Conservation (phyloP, 495 filamentous ascomycete species). For the Neurospora sp. region DNA sequence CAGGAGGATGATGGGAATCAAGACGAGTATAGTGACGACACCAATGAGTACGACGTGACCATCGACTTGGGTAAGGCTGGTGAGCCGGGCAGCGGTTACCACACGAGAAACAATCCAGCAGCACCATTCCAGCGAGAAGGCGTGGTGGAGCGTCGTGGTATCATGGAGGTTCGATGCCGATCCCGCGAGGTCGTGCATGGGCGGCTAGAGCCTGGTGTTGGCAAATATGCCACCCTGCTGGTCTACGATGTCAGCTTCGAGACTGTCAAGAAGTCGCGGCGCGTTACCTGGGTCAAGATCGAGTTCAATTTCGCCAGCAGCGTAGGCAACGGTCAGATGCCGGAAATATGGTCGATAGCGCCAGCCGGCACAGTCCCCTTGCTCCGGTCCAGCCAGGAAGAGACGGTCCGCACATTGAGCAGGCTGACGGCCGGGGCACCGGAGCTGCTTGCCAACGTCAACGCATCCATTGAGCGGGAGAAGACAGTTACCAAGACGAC, state of each 20-base stretch:
- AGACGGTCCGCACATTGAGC: not conserved
- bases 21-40: not conserved
- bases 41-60: not conserved
- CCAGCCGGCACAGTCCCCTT: not conserved
- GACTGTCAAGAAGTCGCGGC: slow-evolving; percentile 1
- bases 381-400: not conserved
- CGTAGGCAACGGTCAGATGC: not conserved
- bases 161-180: slow-evolving; percentile 15
- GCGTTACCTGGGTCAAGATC: not conserved
- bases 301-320: slow-evolving; percentile 3
- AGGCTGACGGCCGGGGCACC: not conserved
- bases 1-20: not conserved
- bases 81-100: slow-evolving; percentile 11
- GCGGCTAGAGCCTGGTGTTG: not conserved
- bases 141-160: slow-evolving; percentile 14
- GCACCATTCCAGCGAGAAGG: slow-evolving; percentile 11
- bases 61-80: slow-evolving; percentile 6
- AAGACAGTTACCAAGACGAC: slow-evolving; percentile 9
- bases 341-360: not conserved
- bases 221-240: slow-evolving; percentile 1
- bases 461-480: slow-evolving; percentile 2
- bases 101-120: slow-evolving; percentile 15
- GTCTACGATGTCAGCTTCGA: slow-evolving; percentile 3
- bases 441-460: slow-evolving; percentile 4
- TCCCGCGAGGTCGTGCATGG: slow-evolving; percentile 14